These are phyloP conservation scores for Cyclanthera cordifolia DNA, from an alignment of 306 rosid genomes.

Conservation along the genomic window DNA sequence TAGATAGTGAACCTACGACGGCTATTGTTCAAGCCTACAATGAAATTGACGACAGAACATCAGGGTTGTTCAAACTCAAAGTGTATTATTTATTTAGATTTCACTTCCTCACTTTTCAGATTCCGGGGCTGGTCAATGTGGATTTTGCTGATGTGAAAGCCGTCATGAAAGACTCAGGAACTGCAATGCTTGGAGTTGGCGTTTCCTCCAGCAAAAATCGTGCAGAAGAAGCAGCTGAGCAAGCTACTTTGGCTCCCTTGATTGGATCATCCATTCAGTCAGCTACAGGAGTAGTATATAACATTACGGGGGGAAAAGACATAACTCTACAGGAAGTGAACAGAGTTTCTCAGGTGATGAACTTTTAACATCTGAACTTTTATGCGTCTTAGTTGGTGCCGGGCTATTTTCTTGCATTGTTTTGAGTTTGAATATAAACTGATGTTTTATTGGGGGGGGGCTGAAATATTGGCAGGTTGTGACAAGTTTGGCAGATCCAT, in stretches of 20 bases:
- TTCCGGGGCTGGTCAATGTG: slow-evolving; percentile 97
- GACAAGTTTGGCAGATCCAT: slow-evolving; percentile 93
- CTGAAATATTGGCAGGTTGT: slow-evolving; percentile 45
- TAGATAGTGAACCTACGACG: background rate
- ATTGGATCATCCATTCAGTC: slow-evolving; percentile 96
- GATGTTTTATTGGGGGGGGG: background rate
- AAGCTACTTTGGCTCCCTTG: slow-evolving; percentile 94
- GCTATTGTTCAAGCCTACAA: background rate
- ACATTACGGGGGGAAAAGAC: slow-evolving; percentile 96
- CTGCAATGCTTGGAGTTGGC: slow-evolving; percentile 99
- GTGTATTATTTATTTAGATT: background rate
- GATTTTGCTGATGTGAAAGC: slow-evolving; percentile 99
- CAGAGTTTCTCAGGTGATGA: slow-evolving; percentile 84
- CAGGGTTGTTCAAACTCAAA: background rate
- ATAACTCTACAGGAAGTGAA: slow-evolving; percentile 96
- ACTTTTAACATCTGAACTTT: background rate
- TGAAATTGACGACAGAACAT: background rate
- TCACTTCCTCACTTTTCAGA: slow-evolving; percentile 35
- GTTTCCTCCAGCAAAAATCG: slow-evolving; percentile 96
- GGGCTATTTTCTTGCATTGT: background rate
- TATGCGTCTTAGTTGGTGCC: background rate
- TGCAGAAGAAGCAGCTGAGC: slow-evolving; percentile 98
- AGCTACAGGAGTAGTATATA: slow-evolving; percentile 94
- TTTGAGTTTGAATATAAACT: background rate
- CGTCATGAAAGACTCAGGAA: slow-evolving; percentile 95